Conservation (phyloP, 768 basidiomycete genomes). For the button mushroom (Agaricus bisporus) region DNA sequence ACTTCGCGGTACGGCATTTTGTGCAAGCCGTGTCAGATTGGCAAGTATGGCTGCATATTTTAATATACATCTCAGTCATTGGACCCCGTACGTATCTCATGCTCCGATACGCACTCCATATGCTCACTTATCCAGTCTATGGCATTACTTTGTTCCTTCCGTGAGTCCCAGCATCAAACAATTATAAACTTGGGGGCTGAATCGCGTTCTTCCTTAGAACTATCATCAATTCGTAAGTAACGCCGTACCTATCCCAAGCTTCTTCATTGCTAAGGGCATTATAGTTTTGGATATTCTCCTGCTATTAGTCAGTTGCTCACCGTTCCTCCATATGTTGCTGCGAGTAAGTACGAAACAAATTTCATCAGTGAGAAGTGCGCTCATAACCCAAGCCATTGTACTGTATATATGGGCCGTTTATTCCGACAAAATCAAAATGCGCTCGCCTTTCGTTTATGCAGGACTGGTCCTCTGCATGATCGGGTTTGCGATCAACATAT, state of each 20-base stretch:
- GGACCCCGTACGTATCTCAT: constrained; percentile 43
- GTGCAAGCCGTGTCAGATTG: constrained; percentile 53
- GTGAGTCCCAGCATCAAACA: constrained; percentile 29
- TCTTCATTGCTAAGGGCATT: background rate
- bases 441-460: constrained; percentile 53
- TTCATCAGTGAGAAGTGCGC: background rate
- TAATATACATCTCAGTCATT: constrained; percentile 54
- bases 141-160: constrained; percentile 69
- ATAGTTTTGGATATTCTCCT: constrained; percentile 52
- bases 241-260: background rate
- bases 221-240: constrained; percentile 46
- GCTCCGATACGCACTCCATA: background rate
- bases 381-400: constrained; percentile 37
- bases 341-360: constrained; percentile 37
- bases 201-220: constrained; percentile 29
- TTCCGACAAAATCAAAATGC: constrained; percentile 50
- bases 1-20: constrained; percentile 48
- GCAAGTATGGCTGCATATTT: constrained; percentile 52
- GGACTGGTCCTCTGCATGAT: constrained; percentile 45
- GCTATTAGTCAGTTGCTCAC: constrained; percentile 60
- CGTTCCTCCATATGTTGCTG: constrained; percentile 60
- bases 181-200: background rate
- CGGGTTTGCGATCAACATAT: constrained; percentile 63
- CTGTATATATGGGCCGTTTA: constrained; percentile 46
- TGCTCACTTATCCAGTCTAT: constrained; percentile 37